Evolutionary conservation across 495 filamentous ascomycete genomes (phyloP), one percentile per base, ranked within the genome.

Genomic region (Chaetomidium leptoderma): DNA sequence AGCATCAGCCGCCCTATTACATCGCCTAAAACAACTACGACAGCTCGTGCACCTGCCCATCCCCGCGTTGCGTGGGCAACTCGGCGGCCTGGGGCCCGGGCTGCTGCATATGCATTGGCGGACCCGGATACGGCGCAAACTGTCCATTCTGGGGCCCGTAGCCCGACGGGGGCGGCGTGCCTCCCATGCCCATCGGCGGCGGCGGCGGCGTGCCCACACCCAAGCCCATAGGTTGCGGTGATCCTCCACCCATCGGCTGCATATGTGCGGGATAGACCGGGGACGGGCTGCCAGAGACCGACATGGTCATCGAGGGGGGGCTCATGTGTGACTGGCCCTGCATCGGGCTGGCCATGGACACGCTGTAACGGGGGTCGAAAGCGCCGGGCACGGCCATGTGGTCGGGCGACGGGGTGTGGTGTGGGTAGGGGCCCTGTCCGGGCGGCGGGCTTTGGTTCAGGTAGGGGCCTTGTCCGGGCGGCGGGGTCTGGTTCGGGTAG

Each of bases 41-140:
- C 32, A 58, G n/a, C 52, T 64, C 62, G 29, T 60, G 53, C 30
- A 61, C 43, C 62, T 64, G 54, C 11, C 62, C 62, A 23, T 64
- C 62, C 2, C 58, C 58, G 13, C 55, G 23, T 37, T 64, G 58
- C 2, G 62, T 64, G 0, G 54, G 44, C 46, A 64, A 13, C 51
- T 64, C 62, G 17, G 46, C 58, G 1, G 45, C 26, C 14, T 35
- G 11, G 4, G 9, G 37, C 16, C 33, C 35, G 11, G 17, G 35
- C 49, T 26, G 49, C 24, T 39, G 49, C 23, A 6, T 7, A 35
- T n/a, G 49, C 49, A 37, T 23, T 0, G 24, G 24, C 14, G 24
- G 47, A 7, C 46, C 39, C 16, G 45, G 54, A n/a, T 57, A 57
- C 24, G 46, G 53, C 29, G 9, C 42, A 27, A 35, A 42, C 7